Conservation (phyloP, 768 basidiomycete genomes). For the Termitomyces sp. region DNA sequence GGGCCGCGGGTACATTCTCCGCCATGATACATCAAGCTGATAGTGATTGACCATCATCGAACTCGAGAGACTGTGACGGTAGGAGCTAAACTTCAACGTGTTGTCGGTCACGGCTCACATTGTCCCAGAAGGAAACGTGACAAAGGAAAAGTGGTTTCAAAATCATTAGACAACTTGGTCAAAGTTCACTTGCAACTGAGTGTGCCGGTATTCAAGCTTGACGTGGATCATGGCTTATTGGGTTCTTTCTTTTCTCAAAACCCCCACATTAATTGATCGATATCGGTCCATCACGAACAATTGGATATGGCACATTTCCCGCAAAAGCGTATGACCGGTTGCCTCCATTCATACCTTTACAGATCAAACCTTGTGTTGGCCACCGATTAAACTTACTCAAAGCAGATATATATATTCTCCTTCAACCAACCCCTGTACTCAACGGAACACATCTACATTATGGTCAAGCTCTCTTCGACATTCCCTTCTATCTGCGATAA, state of each 20-base stretch:
- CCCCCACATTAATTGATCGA: neutral
- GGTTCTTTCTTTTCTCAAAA: no score
- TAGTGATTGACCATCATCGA: no score
- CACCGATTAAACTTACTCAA: neutral
- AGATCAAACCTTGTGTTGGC: slow-evolving; percentile 8
- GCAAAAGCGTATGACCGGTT: neutral
- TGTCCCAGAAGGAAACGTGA: no score
- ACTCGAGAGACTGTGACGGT: no score
- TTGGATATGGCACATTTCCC: neutral
- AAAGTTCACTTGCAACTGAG: no score
- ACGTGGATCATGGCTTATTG: no score
- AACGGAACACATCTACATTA: neutral
- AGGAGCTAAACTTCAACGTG: no score
- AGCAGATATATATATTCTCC: neutral
- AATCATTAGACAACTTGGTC: no score
- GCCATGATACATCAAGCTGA: slow-evolving; percentile 4
- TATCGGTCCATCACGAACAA: neutral
- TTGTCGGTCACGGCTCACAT: no score
- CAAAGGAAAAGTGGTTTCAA: no score
- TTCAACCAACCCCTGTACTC: neutral
- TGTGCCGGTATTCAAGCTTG: no score
- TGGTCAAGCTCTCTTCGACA: neutral
- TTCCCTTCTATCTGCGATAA: slow-evolving; percentile 3
- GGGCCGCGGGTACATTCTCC: slow-evolving; percentile 3
- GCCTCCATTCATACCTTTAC: neutral